Evolutionary conservation across 306 rosid genomes (phyloP).

Genomic region (Gillenia trifoliata): DNA sequence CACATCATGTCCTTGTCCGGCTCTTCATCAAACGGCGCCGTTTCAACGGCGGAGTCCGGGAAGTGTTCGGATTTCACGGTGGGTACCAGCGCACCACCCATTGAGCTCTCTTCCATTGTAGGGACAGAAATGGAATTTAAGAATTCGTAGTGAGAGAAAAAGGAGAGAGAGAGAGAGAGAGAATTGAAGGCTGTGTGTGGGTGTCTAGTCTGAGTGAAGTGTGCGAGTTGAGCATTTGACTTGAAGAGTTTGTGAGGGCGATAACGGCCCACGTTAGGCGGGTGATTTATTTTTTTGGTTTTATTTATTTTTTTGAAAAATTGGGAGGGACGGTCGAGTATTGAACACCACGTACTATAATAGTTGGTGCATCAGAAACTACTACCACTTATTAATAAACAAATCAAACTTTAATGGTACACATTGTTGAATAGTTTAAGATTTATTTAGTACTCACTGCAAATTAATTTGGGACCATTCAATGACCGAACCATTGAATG

Average conservation of each 20-base stretch:
- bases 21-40: background rate
- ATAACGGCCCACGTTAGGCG: constrained; percentile 32
- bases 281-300: background rate
- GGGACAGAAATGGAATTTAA: background rate
- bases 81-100: constrained; percentile 17
- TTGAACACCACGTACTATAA: background rate
- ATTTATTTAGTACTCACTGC: too few relatives aligned
- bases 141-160: background rate
- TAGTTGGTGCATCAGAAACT: background rate
- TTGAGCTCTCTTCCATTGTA: constrained; percentile 14
- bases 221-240: too few relatives aligned
- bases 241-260: constrained; percentile 26
- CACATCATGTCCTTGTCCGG: constrained; percentile 58
- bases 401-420: too few relatives aligned
- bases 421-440: too few relatives aligned
- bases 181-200: background rate
- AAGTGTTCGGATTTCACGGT: constrained; percentile 2
- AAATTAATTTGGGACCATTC: too few relatives aligned
- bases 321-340: background rate
- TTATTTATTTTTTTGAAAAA: background rate
- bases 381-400: background rate
- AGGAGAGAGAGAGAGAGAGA: background rate
- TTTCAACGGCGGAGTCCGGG: constrained; percentile 5
- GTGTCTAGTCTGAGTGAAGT: background rate
- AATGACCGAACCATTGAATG: too few relatives aligned